A percentile compares a stretch with the other conserved stretches of the same genome.
These are phyloP conservation scores for Hippophae rhamnoides DNA, from an alignment of 306 rosid genomes.

Conservation along the genomic window DNA sequence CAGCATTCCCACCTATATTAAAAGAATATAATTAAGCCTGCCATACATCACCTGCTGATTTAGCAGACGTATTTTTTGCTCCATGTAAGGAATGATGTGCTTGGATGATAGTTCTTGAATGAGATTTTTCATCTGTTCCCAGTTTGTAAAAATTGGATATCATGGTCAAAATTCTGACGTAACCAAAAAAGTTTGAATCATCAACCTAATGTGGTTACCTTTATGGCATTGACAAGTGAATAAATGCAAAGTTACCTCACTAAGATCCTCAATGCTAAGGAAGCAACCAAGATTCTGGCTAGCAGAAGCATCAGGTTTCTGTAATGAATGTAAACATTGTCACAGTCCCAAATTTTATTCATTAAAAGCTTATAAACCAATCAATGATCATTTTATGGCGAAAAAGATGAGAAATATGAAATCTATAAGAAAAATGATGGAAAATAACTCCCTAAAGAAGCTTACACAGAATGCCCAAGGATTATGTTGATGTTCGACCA, in stretches of 20 bases:
- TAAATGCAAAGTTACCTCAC: conserved; percentile 42
- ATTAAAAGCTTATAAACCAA: background rate
- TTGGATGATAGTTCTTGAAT: conserved; percentile 84
- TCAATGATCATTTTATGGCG: background rate
- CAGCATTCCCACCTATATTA: no score
- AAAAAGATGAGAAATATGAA: background rate
- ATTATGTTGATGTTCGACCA: conserved; percentile 53
- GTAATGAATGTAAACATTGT: conserved; percentile 33
- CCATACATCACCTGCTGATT: conserved; percentile 70
- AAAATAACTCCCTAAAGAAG: conserved; percentile 17
- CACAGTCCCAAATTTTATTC: conserved; percentile 25
- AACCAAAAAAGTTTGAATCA: conserved; percentile 19
- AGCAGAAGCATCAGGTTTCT: conserved; percentile 52
- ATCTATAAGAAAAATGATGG: conserved; percentile 4
- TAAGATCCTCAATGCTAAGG: conserved; percentile 57
- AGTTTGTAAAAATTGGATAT: conserved; percentile 29
- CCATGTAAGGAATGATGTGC: conserved; percentile 90
- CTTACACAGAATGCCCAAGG: conserved; percentile 80
- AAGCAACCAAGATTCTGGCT: conserved; percentile 58
- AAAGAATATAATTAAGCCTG: background rate
- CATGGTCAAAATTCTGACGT: conserved; percentile 26
- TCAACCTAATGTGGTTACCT: conserved; percentile 10
- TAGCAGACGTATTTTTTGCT: conserved; percentile 78
- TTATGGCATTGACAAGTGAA: conserved; percentile 14
- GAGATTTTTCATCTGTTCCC: conserved; percentile 65